These are phyloP conservation scores for Lipomyces yamadae DNA, from an alignment of 805 yeast species.

Conservation along the genomic window DNA sequence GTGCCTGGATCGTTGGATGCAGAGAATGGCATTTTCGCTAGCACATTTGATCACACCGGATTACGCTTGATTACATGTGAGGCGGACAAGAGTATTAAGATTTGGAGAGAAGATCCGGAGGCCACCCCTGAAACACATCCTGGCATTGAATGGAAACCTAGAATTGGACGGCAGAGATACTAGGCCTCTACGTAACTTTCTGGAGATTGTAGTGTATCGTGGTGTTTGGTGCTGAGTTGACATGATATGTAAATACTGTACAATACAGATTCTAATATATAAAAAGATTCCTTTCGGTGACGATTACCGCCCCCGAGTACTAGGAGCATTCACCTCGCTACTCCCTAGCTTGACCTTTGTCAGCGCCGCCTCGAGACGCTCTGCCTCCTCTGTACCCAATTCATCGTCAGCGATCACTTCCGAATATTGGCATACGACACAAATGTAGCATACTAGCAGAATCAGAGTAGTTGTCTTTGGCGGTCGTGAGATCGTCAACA, in stretches of 20 bases:
- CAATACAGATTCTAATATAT: not conserved
- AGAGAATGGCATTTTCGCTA: conserved; percentile 69
- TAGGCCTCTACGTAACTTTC: not conserved
- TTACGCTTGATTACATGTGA: conserved; percentile 82
- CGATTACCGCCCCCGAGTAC: not conserved
- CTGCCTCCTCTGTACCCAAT: not conserved
- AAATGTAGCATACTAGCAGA: conserved; percentile 19
- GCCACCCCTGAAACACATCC: conserved; percentile 49
- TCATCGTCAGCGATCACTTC: not conserved
- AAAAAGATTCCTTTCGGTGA: not conserved
- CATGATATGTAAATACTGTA: not conserved
- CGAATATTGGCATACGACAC: not conserved
- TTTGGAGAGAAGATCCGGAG: conserved; percentile 64
- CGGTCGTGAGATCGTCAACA: conserved; percentile 24
- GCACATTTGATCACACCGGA: conserved; percentile 80
- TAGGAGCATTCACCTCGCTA: not conserved
- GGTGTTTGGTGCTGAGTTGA: not conserved
- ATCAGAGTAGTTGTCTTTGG: conserved; percentile 23
- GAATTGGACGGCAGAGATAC: conserved; percentile 28
- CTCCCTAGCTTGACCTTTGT: not conserved
- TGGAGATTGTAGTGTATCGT: not conserved
- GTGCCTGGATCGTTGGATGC: conserved; percentile 73
- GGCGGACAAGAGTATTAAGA: conserved; percentile 82
- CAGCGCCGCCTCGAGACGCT: conserved; percentile 2
- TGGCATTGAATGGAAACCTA: conserved; percentile 47